Conservation (phyloP, 768 basidiomycete genomes). For the Mycena vulgaris region DNA sequence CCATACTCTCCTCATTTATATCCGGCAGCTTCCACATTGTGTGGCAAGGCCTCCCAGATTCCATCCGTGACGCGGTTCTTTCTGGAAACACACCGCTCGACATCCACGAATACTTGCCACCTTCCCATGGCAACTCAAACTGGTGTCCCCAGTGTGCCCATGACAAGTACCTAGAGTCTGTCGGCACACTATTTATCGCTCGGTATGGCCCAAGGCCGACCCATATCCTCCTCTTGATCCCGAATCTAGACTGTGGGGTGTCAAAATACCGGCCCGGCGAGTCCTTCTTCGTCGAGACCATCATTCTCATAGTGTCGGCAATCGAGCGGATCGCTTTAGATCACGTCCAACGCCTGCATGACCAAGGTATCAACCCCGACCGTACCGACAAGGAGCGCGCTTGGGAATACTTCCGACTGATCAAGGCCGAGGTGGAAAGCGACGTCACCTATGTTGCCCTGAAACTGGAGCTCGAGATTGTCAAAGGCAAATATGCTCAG, state of each 20-base stretch:
- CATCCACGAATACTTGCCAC: not conserved
- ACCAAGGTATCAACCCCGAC: not conserved
- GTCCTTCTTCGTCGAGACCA: not conserved
- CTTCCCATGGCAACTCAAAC: not conserved
- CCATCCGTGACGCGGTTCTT: not conserved
- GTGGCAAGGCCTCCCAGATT: not conserved
- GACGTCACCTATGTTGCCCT: not conserved
- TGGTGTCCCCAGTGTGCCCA: not conserved
- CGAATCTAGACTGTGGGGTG: not conserved
- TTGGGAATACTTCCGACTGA: not conserved
- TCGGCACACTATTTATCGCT: not conserved
- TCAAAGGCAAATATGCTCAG: not conserved
- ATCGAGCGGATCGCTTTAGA: not conserved
- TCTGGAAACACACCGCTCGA: not conserved
- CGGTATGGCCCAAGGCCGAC: not conserved
- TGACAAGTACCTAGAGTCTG: not conserved
- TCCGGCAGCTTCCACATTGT: not conserved
- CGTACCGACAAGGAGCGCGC: not conserved
- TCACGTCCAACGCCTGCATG: not conserved
- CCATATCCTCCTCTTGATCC: not conserved
- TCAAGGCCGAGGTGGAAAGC: not conserved
- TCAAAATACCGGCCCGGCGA: not conserved
- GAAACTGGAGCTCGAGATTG: not conserved
- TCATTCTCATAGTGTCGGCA: not conserved
- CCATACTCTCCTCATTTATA: not conserved